Evolutionary conservation across 179 eudicot species (phyloP).

Genomic region (Spinacia oleracea): DNA sequence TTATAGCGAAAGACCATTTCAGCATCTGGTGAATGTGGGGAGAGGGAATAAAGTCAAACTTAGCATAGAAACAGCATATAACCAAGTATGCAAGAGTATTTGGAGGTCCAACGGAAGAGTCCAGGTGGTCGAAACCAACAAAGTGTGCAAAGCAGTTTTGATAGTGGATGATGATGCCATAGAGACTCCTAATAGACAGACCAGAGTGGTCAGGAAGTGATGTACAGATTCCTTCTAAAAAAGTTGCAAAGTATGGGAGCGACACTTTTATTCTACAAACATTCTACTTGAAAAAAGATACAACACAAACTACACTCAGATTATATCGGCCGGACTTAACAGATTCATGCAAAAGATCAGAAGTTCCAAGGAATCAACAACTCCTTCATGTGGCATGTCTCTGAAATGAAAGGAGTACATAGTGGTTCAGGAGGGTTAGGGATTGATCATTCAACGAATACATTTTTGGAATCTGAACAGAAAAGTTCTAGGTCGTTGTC

Average conservation of each 20-base stretch:
- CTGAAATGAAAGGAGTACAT: background rate
- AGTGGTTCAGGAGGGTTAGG: background rate
- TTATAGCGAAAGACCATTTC: background rate
- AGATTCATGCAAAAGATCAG: background rate
- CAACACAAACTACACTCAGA: background rate
- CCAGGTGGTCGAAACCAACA: background rate
- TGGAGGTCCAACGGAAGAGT: background rate
- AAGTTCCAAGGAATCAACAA: no score
- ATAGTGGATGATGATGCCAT: background rate
- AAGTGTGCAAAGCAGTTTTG: background rate
- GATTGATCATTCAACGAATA: background rate
- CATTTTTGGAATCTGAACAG: background rate
- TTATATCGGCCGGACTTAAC: background rate
- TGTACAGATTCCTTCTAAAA: background rate
- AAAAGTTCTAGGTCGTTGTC: background rate
- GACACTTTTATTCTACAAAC: background rate
- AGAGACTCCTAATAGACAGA: background rate
- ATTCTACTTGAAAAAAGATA: background rate
- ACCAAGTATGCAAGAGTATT: background rate
- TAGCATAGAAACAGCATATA: background rate
- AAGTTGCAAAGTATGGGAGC: background rate
- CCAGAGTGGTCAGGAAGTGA: background rate
- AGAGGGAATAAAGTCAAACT: background rate
- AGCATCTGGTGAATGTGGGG: background rate
- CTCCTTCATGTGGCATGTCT: background rate